These are phyloP conservation scores for Daldinia decipiens DNA, from an alignment of 495 filamentous ascomycete genomes.

Conservation along the genomic window DNA sequence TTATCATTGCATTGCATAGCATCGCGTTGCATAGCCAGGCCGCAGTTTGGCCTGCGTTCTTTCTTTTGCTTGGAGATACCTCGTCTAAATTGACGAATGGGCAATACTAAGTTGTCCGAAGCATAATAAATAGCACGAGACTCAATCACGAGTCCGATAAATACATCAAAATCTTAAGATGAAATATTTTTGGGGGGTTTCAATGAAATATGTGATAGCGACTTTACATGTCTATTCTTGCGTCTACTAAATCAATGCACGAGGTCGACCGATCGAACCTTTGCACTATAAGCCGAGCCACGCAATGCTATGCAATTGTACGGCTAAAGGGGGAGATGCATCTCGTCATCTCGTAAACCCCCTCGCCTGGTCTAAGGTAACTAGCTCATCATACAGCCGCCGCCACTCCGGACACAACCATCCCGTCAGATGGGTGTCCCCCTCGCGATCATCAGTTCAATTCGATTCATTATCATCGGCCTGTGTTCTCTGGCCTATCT, in stretches of 20 bases:
- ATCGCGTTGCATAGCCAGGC: neutral
- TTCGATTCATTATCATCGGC: constrained; percentile 19
- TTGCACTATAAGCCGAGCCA: constrained; percentile 17
- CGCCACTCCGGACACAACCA: neutral
- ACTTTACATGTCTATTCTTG: constrained; percentile 20
- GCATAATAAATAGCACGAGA: neutral
- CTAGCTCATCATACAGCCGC: constrained; percentile 3
- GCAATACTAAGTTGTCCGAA: neutral
- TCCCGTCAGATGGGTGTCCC: neutral
- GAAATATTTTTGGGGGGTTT: neutral
- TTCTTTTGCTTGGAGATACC: constrained; percentile 18
- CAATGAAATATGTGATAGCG: neutral
- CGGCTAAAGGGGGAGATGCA: constrained; percentile 8
- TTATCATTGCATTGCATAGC: constrained; percentile 27
- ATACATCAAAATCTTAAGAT: neutral
- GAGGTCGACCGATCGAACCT: constrained; percentile 18
- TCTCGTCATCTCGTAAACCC: constrained; percentile 10
- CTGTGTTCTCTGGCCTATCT: neutral
- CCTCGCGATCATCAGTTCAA: constrained; percentile 10
- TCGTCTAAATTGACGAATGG: constrained; percentile 11
- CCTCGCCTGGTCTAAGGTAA: constrained; percentile 17
- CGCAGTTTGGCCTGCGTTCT: neutral
- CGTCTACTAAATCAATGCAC: constrained; percentile 29
- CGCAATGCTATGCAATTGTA: constrained; percentile 31
- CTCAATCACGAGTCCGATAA: neutral